Conservation (phyloP, 2,329 filamentous ascomycete genomes). For the Claviceps purpurea region DNA sequence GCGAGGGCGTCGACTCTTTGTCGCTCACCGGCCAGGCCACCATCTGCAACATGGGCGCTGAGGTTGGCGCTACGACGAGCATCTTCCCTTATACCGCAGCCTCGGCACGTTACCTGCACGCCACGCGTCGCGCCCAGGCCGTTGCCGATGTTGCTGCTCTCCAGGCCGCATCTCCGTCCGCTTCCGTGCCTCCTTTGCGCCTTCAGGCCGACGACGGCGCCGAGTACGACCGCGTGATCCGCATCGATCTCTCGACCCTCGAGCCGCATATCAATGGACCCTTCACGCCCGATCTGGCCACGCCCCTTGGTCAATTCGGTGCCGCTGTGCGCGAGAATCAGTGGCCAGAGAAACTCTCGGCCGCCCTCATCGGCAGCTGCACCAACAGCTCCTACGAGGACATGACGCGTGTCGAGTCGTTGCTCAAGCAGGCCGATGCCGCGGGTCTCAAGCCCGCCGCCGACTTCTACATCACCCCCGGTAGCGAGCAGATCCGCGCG, state of each 20-base stretch:
- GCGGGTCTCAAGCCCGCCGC: slow-evolving; percentile 84
- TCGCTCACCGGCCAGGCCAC: slow-evolving; percentile 92
- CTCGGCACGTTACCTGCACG: slow-evolving; percentile 72
- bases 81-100: slow-evolving; percentile 84
- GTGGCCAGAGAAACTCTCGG: slow-evolving; percentile 85
- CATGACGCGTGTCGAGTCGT: slow-evolving; percentile 88
- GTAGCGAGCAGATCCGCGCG: slow-evolving; percentile 91
- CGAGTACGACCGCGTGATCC: slow-evolving; percentile 81
- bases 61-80: slow-evolving; percentile 90
- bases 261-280: slow-evolving; percentile 97
- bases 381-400: slow-evolving; percentile 98
- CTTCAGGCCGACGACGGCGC: slow-evolving; percentile 49
- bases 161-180: slow-evolving; percentile 45
- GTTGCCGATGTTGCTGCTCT: slow-evolving; percentile 51
- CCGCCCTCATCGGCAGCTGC: slow-evolving; percentile 91
- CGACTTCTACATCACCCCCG: slow-evolving; percentile 92
- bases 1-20: slow-evolving; percentile 75
- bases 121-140: slow-evolving; percentile 57
- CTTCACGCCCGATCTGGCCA: slow-evolving; percentile 90
- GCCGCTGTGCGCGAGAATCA: slow-evolving; percentile 68
- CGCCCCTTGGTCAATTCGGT: slow-evolving; percentile 81
- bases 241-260: slow-evolving; percentile 76
- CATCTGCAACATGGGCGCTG: slow-evolving; percentile 76
- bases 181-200: slow-evolving; percentile 41
- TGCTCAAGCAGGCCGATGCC: slow-evolving; percentile 79